Evolutionary conservation across 768 basidiomycete species (phyloP).

Genomic region (Amanita pallidorosea): DNA sequence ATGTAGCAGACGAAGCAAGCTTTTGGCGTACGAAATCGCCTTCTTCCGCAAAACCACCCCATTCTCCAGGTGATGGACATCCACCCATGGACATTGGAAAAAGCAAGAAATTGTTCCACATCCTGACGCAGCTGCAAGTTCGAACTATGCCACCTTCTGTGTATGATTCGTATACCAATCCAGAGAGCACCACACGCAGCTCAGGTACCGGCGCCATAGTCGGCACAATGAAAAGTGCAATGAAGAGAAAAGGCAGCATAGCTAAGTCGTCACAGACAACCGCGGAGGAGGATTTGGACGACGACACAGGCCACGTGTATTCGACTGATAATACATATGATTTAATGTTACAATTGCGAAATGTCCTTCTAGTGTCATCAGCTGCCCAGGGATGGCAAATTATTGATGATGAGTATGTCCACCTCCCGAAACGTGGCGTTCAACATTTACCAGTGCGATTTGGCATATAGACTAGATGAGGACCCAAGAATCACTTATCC

Average conservation of each 20-base stretch:
- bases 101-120: constrained; percentile 49
- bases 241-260: constrained; percentile 17
- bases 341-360: constrained; percentile 51
- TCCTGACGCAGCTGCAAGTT: constrained; percentile 51
- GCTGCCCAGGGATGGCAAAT: constrained; percentile 50
- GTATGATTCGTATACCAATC: constrained; percentile 27
- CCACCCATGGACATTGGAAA: constrained; percentile 11
- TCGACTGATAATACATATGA: constrained; percentile 59
- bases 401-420: constrained; percentile 40
- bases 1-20: background rate
- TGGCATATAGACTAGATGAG: background rate
- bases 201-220: constrained; percentile 30
- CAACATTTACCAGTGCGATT: background rate
- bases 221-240: constrained; percentile 32
- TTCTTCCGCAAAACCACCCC: background rate
- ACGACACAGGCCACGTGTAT: constrained; percentile 34
- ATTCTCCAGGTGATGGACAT: background rate
- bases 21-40: background rate
- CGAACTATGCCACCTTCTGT: constrained; percentile 45
- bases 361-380: constrained; percentile 48
- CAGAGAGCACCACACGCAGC: constrained; percentile 15
- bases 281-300: constrained; percentile 36
- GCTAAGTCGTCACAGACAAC: constrained; percentile 11
- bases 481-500: background rate
- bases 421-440: background rate